Evolutionary conservation across 257 asterid genomes (phyloP).

Genomic region (Gynochthodes officinalis): DNA sequence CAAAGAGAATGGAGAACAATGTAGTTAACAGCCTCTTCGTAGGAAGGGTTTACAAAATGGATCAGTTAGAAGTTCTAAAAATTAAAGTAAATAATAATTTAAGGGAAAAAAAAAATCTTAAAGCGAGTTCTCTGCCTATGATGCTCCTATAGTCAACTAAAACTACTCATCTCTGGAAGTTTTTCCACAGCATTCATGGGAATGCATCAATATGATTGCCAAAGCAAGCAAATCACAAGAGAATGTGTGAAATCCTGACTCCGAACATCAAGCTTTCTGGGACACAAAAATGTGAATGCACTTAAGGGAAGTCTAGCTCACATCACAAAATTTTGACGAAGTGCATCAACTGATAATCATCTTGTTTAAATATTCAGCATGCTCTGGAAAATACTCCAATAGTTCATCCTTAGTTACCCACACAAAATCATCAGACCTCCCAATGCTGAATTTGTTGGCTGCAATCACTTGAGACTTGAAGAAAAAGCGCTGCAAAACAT

Average conservation of each 20-base stretch:
- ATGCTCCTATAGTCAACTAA: background rate
- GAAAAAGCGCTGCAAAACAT: slow-evolving; percentile 67
- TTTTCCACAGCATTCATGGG: background rate
- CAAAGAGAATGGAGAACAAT: background rate
- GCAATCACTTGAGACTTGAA: slow-evolving; percentile 92
- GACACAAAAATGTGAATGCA: background rate
- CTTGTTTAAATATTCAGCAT: slow-evolving; percentile 65
- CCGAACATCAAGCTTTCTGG: background rate
- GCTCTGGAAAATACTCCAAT: slow-evolving; percentile 81
- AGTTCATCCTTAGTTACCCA: slow-evolving; percentile 93
- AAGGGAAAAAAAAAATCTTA: no score
- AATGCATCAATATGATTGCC: background rate
- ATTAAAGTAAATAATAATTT: no score
- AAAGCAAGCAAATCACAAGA: background rate
- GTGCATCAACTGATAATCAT: slow-evolving; percentile 51
- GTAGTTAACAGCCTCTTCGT: background rate
- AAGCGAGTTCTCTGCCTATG: background rate
- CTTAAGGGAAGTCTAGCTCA: background rate
- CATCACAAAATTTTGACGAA: background rate
- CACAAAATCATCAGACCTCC: slow-evolving; percentile 60
- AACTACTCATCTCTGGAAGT: background rate
- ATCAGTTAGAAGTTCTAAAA: background rate
- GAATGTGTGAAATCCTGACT: background rate
- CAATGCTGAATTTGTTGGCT: slow-evolving; percentile 47
- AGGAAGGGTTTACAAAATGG: background rate